Evolutionary conservation across 2,329 filamentous ascomycete genomes (phyloP), one percentile per base, ranked within the genome.

Genomic region (Onygenales sp.): DNA sequence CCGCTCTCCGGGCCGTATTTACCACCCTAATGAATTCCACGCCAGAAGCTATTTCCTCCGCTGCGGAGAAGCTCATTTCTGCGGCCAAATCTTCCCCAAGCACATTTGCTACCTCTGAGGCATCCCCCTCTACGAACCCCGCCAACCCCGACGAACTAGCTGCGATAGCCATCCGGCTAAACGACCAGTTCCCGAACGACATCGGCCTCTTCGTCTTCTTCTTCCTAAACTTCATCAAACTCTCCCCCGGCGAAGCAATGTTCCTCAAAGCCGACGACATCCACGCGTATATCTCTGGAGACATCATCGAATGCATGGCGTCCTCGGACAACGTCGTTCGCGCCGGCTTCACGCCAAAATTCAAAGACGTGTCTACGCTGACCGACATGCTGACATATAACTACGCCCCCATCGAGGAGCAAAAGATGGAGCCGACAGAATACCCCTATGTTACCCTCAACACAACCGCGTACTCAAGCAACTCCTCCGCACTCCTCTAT

Each of bases 271-370:
- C 93, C 6, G 92, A 98, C 65, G 93, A 97, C 65, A 97, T 97
- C 63, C 93, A 98, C 69, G 93, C 93, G 48, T 98, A 98, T 54
- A 73, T 75, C 44, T 75, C 72, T 5, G 73, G 73, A 36, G 92
- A 98, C 66, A 95, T 98, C 61, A 90, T 98, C 68, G 93, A 98
- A 73, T 98, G 93, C 77, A 98, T 98, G 93, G 93, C 93, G 0
- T 86, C 89, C 7, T 95, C 89, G n/a, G 93, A 98, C 78, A 98
- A 98, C 61, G 93, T 98, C 38, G 91, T 98, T 50, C 89, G 93
- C 53, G 93, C 93, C 0, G 93, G 93, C 43, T 93, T 98, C 72
- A 98, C 93, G 0, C 93, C 93, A 53, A 98, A 98, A 69, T 98
- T 95, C 80, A 96, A 97, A 75, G 93, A 98, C 62, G 89, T 97